Evolutionary conservation across 345 rosid species (phyloP).

Genomic region (Acer campestre): DNA sequence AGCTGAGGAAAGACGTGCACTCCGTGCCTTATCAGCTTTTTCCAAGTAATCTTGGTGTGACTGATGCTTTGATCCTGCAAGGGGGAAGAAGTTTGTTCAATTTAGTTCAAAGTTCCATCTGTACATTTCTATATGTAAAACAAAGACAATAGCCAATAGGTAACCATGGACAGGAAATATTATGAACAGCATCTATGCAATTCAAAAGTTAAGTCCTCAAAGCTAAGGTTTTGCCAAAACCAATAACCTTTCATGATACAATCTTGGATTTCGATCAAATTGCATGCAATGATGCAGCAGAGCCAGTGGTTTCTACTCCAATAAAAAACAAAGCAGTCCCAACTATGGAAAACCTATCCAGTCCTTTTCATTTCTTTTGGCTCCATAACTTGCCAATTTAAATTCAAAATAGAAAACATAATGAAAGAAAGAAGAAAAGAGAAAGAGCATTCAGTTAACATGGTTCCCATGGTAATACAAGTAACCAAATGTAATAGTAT

Average conservation of each 20-base stretch:
- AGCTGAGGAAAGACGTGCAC: conserved; percentile 67
- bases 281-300: background rate
- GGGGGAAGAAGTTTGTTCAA: conserved; percentile 14
- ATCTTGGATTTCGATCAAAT: background rate
- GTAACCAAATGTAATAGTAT: background rate
- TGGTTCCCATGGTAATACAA: background rate
- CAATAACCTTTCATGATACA: background rate
- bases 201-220: background rate
- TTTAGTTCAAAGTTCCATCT: background rate
- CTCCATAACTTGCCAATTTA: background rate
- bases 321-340: background rate
- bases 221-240: background rate
- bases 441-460: background rate
- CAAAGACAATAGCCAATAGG: background rate
- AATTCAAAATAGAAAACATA: background rate
- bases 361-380: too few relatives aligned
- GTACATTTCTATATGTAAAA: background rate
- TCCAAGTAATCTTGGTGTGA: conserved; percentile 99
- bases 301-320: background rate
- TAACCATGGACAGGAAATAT: background rate
- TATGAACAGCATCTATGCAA: background rate
- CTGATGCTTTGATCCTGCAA: conserved; percentile 75
- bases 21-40: conserved; percentile 85
- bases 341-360: background rate
- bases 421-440: too few relatives aligned